Evolutionary conservation across 352 stramenopile species (phyloP).

Genomic region (Globisporangium paddicum): DNA sequence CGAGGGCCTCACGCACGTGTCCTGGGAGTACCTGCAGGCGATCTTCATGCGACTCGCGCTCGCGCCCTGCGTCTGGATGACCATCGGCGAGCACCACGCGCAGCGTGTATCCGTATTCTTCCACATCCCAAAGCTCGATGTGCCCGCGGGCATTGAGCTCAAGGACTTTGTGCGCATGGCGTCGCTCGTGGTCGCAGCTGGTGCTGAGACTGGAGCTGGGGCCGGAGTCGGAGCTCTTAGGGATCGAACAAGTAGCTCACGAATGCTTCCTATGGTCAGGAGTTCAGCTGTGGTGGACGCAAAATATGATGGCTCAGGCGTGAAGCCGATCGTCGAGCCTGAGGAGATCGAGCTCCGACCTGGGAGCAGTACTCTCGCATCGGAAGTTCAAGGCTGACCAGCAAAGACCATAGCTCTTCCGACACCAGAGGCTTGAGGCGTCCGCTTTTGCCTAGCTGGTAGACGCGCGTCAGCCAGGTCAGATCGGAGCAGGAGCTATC

Average conservation of each 20-base stretch:
- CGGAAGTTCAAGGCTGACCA: too few species aligned
- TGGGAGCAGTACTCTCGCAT: neutral
- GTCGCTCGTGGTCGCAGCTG: neutral
- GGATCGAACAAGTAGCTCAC: neutral
- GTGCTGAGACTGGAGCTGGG: neutral
- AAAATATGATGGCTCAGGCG: too few species aligned
- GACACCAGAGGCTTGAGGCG: too few species aligned
- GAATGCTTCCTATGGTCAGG: neutral
- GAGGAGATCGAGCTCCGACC: neutral
- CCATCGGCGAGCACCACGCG: conserved; percentile 26
- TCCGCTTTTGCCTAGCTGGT: too few species aligned
- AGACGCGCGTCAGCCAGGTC: too few species aligned
- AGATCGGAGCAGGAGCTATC: too few species aligned
- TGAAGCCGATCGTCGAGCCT: neutral
- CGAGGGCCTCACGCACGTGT: conserved; percentile 12
- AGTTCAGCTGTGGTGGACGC: neutral
- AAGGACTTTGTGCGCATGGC: neutral
- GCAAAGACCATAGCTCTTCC: too few species aligned
- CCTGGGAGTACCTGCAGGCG: conserved; percentile 26
- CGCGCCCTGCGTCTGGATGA: conserved; percentile 31
- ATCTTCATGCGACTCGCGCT: conserved; percentile 29
- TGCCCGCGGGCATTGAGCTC: neutral
- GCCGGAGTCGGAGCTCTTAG: neutral
- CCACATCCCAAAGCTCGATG: neutral
- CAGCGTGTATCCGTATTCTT: conserved; percentile 1